Base-by-base conservation (phyloP, 108 stramenopile species). In the Skeletonema tropicum region DNA sequence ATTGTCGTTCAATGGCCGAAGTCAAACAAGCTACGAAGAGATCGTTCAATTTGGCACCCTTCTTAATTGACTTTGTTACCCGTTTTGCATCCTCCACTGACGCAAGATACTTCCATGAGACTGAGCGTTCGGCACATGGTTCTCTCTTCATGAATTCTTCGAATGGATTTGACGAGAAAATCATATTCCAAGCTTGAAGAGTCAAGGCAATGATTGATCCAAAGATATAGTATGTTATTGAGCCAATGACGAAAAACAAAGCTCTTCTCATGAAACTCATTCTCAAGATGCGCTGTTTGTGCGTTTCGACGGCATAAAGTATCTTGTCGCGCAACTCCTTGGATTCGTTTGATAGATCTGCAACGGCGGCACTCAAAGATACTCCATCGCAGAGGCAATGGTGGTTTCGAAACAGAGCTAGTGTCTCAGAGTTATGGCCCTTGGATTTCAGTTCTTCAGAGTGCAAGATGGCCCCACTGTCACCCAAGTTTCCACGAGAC, bases 351-450 rank as follows among this genome's bases (percentile, higher is more conserved):
- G 73, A 26, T 13, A 30, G 13, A 72, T 79, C 78, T 30, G 57
- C 42, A 10, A 79, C 32, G 17, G 61, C 73, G 4, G 70, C 52
- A 13, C 55, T 42, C 55, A 79, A 15, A 10, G 66, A 68, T 19
- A 79, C 78, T 36, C 78, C 78, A 74, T 79, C 78, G 5, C 73
- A 66, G 6, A 79, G 32, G 12, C 30, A 32, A 46, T 79, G 78
- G 26, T 79, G 78, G 5, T 49, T 57, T 6, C 73, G 49, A 38
- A 73, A 79, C 21, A 79, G 38, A 13, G 49, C 61, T 7, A 76
- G 14, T 30, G 70, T 71, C 38, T 76, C 76, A 19, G 46, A 9
- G 13, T 71, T 33, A 36, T 68, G 71, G 35, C 49, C 59, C 9
- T 66, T 33, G 4, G 2, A 5, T 6, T 55, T 31, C 66, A 55